These are phyloP conservation scores for Usnea hakonensis DNA, from an alignment of 495 filamentous ascomycete species.

Conservation along the genomic window DNA sequence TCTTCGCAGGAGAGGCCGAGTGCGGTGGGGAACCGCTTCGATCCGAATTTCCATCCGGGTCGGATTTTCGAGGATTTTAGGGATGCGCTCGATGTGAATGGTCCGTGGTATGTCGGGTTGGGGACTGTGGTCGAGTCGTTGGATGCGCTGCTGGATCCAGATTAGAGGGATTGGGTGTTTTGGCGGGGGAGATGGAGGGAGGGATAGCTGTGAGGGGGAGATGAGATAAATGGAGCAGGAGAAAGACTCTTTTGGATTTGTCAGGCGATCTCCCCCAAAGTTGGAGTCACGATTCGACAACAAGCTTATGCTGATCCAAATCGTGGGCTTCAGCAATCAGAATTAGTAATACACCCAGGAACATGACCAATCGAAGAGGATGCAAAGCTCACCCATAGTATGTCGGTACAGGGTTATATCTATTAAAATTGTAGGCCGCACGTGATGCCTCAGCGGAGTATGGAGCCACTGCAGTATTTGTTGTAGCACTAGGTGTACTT, in stretches of 20 bases:
- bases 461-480: background rate
- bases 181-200: too few relatives aligned
- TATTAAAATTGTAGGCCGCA: background rate
- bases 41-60: background rate
- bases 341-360: background rate
- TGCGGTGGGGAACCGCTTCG: background rate
- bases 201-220: background rate
- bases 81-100: background rate
- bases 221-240: background rate
- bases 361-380: background rate
- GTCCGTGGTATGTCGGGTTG: background rate
- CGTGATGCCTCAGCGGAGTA: background rate
- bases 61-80: background rate
- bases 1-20: background rate
- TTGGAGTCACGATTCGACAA: background rate
- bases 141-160: too few relatives aligned
- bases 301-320: background rate
- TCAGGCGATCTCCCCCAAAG: background rate
- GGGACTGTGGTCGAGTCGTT: background rate
- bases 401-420: background rate
- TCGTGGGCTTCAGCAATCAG: background rate
- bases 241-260: background rate
- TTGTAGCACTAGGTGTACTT: background rate
- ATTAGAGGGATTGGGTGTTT: too few relatives aligned
- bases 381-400: slow-evolving; percentile 1